These are phyloP conservation scores for Xylariaceae sp. DNA, from an alignment of 2,329 filamentous ascomycete genomes.

Conservation along the genomic window DNA sequence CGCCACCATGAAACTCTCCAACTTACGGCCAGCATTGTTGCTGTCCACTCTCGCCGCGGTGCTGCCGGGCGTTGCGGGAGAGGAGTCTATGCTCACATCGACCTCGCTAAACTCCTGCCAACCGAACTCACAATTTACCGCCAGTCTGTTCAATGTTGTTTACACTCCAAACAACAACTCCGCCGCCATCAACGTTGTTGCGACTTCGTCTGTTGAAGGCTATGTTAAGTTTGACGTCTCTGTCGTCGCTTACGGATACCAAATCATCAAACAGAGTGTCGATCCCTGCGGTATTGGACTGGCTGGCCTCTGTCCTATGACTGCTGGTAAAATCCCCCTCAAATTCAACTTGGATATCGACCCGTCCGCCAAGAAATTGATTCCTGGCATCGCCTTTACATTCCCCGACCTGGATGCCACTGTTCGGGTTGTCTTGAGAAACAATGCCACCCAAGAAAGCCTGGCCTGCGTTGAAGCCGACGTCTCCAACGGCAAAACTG, in stretches of 20 bases:
- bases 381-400: constrained; percentile 81
- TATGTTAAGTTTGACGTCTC: constrained; percentile 79
- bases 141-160: constrained; percentile 85
- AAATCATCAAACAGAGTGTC: constrained; percentile 69
- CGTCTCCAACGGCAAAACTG: constrained; percentile 83
- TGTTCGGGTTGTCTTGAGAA: constrained; percentile 76
- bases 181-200: constrained; percentile 76
- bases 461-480: constrained; percentile 82
- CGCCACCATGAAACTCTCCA: constrained; percentile 55
- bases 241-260: constrained; percentile 83
- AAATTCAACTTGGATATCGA: constrained; percentile 69
- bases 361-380: constrained; percentile 59
- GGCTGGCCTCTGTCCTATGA: constrained; percentile 88
- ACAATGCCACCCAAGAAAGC: constrained; percentile 60
- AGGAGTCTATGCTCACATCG: constrained; percentile 76
- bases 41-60: constrained; percentile 54
- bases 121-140: constrained; percentile 82
- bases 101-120: constrained; percentile 87
- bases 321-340: constrained; percentile 79
- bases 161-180: constrained; percentile 79
- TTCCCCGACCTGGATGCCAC: constrained; percentile 84
- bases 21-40: constrained; percentile 53
- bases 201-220: constrained; percentile 81
- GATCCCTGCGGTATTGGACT: constrained; percentile 78
- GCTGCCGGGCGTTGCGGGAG: constrained; percentile 58